Conservation (phyloP, 495 filamentous ascomycete species). For the Penicillium canariense region DNA sequence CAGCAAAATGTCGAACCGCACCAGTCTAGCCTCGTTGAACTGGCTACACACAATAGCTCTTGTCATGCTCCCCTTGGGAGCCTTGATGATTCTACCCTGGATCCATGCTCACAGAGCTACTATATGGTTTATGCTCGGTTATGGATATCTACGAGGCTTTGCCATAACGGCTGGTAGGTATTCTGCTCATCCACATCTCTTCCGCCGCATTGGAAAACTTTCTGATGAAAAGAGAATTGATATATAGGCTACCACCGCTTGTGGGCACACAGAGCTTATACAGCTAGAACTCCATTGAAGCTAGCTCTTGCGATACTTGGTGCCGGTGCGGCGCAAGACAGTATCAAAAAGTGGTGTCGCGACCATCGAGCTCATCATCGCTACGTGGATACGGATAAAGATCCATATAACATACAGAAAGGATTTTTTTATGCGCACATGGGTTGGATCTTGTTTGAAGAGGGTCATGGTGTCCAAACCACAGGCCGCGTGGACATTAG, state of each 20-base stretch:
- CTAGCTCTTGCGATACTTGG: constrained; percentile 86
- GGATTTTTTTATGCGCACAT: constrained; percentile 91
- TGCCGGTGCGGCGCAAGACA: constrained; percentile 90
- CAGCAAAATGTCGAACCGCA: neutral
- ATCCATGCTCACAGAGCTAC: neutral
- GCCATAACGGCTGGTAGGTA: constrained; percentile 12
- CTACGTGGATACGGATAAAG: constrained; percentile 97
- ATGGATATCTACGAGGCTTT: constrained; percentile 6
- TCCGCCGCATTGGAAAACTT: neutral
- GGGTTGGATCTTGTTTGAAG: constrained; percentile 85
- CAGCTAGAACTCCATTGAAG: constrained; percentile 73
- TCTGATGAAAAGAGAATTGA: neutral
- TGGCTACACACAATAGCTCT: constrained; percentile 4
- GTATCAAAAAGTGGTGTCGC: constrained; percentile 89
- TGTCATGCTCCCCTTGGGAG: constrained; percentile 7
- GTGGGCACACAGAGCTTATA: constrained; percentile 91
- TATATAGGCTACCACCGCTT: constrained; percentile 73
- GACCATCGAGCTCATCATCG: constrained; percentile 96
- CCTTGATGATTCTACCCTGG: constrained; percentile 3
- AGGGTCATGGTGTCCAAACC: constrained; percentile 67
- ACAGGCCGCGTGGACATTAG: constrained; percentile 91
- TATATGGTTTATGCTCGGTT: neutral
- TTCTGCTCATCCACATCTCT: neutral
- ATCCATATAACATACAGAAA: constrained; percentile 95
- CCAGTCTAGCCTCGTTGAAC: constrained; percentile 5